phyloP scores from a whole-genome alignment of 2,329 filamentous ascomycete genomes.

The Akanthomyces muscarius region DNA sequence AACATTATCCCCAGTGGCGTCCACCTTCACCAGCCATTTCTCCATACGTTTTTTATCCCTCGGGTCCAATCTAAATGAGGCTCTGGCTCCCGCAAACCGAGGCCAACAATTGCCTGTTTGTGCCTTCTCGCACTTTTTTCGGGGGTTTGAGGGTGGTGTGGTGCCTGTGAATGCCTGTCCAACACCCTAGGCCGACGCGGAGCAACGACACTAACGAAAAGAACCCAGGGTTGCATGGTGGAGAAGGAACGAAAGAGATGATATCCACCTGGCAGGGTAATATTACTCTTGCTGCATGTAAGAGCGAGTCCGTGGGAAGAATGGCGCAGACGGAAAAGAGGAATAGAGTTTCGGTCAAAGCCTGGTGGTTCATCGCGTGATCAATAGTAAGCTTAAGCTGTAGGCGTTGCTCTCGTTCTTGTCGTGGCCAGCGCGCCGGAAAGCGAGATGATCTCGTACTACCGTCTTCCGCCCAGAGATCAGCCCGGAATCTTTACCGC shows the following conservation, averaged over 20 bases:
- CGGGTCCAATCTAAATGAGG: constrained; percentile 7
- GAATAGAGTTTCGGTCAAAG: not conserved
- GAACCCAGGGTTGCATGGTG: not conserved
- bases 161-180: not conserved
- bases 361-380: not conserved
- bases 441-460: not conserved
- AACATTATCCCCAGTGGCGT: not conserved
- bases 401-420: not conserved
- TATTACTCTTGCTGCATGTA: constrained; percentile 15
- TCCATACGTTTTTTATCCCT: not conserved
- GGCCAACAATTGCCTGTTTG: constrained; percentile 1
- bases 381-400: not conserved
- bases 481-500: not conserved
- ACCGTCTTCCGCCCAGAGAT: not conserved
- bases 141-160: not conserved
- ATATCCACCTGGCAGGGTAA: constrained; percentile 7
- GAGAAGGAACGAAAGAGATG: not conserved
- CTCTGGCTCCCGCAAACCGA: not conserved
- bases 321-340: not conserved
- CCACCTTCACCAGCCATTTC: not conserved
- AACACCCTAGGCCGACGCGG: not conserved
- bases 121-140: not conserved
- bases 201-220: not conserved
- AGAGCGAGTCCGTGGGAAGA: not conserved
- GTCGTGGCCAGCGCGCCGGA: not conserved